Base-by-base conservation (phyloP, 2,329 filamentous ascomycete species). In the Thermoascus crustaceus region DNA sequence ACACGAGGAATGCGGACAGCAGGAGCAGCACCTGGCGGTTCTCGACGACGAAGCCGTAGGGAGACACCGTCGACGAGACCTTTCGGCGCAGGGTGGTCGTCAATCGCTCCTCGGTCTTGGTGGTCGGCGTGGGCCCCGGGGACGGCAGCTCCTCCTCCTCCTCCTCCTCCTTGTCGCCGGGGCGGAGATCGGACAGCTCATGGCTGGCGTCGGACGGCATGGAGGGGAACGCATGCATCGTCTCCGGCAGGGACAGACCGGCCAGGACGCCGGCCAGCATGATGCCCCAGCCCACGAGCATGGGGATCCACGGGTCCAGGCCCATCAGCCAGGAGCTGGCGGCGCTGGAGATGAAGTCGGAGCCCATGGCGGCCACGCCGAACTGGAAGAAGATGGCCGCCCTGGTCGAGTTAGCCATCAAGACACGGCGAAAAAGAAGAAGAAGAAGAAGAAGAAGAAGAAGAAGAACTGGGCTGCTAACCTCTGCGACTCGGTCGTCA, bases 401-500 rank as follows among this genome's bases (percentile, higher is more conserved):
- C 41, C 62, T 64, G 23, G 2, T 13, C 8, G 9, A 14, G 3
- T 21, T 19, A 7, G 9, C 19, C 18, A 3, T 8, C 13, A 2
- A 13, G 9, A 5, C 3, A 35, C 3, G 13, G 32, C 16, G 16
- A 20, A 32, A 4, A 18, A n/a, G 4, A 16, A 3, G 47, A 49
- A 19, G 55, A 31, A 38, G 5, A 6, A 23, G 11, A 17, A 13
- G 7, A 2, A 25, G 47, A 21, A 44, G 37, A 19, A 27, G 22
- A 48, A 52, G 6, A 52, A 41, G 26, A 54, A 56, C 9, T 58
- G 44, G 17, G 48, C 45, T 25, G 35, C 43, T 22, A 29, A 56
- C 61, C 68, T 58, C 48, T 66, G 60, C 13, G 64, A 60, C 3
- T 67, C 59, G 1, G 61, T 66, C 5, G 62, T 64, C n/a, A 72